phyloP scores from a whole-genome alignment of 1,139 yeast genomes.

The Candida smagusa region DNA sequence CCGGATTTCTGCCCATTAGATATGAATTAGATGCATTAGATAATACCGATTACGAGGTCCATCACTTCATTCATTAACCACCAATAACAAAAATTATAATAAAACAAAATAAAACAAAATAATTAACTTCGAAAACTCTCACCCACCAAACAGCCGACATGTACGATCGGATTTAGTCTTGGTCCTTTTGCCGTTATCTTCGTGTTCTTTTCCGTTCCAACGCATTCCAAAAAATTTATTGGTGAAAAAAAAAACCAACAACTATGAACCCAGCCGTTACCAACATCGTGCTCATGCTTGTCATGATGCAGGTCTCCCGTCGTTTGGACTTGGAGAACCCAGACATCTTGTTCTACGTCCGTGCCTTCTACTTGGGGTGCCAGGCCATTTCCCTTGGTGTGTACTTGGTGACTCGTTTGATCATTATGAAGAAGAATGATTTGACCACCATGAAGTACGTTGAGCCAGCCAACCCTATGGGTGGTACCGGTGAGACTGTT shows the following conservation, averaged over 20 bases:
- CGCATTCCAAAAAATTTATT: slow-evolving; percentile 1
- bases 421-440: slow-evolving; percentile 76
- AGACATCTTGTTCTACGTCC: slow-evolving; percentile 66
- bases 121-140: too few species aligned
- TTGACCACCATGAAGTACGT: slow-evolving; percentile 89
- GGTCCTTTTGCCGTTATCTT: background rate
- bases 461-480: slow-evolving; percentile 78
- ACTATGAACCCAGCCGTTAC: slow-evolving; percentile 81
- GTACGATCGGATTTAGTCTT: too few species aligned
- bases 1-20: too few species aligned
- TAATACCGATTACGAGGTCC: too few species aligned
- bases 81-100: too few species aligned
- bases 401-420: slow-evolving; percentile 60
- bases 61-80: too few species aligned
- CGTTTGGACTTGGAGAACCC: slow-evolving; percentile 89
- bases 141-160: too few species aligned
- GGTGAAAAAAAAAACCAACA: background rate
- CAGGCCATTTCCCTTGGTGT: slow-evolving; percentile 63
- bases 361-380: slow-evolving; percentile 68
- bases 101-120: too few species aligned
- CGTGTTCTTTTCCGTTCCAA: slow-evolving; percentile 1
- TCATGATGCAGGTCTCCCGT: slow-evolving; percentile 95
- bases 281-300: slow-evolving; percentile 87
- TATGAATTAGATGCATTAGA: too few species aligned
- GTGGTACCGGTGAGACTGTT: slow-evolving; percentile 69